Evolutionary conservation across 2,329 filamentous ascomycete genomes (phyloP), one percentile per base, ranked within the genome.

Genomic region (Pestalotiopsis sp.): DNA sequence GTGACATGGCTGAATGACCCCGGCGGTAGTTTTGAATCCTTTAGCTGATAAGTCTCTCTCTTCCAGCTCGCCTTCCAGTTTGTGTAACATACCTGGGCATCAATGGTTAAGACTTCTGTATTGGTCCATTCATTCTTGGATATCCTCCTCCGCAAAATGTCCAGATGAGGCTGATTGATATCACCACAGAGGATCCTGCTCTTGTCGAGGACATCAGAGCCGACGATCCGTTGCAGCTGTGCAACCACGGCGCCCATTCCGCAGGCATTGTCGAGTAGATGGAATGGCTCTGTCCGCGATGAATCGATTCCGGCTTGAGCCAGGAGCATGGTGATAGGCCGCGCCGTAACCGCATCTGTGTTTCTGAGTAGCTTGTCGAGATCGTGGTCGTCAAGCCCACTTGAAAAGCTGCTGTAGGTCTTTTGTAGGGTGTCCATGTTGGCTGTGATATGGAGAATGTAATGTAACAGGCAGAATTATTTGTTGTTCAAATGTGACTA

Each of bases 111-210:
- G 0, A 81, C 79, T 71, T 84, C 80, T 0, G 81, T 78, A 65
- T 84, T 85, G 2, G 80, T 73, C 86, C 86, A 89, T 1, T 76
- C 78, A 64, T 86, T 81, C 0, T 71, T 73, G 13, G 75, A 70
- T 14, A 82, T 79, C 41, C 84, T 80, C 66, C 73, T 76, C 70
- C 79, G 78, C 5, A 84, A 76, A 27, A 82, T 71, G 2, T 78
- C 78, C 2, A 89, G 75, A 75, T 86, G 78, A 3, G 73, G 75
- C 1, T 78, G 76, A 0, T 84, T 83, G 25, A 81, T 78, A 72
- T 90, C 87, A 4, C 83, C 82, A 38, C 83, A 86, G n/a, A 86
- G 73, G 66, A 89, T 79, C 25, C 79, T 81, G 76, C 86, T 86
- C 66, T 76, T 73, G 9, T 73, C 74, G 23, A 86, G 77, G 4